Base-by-base conservation (phyloP, 345 rosid genomes). In the Zanthoxylum bungeanum region DNA sequence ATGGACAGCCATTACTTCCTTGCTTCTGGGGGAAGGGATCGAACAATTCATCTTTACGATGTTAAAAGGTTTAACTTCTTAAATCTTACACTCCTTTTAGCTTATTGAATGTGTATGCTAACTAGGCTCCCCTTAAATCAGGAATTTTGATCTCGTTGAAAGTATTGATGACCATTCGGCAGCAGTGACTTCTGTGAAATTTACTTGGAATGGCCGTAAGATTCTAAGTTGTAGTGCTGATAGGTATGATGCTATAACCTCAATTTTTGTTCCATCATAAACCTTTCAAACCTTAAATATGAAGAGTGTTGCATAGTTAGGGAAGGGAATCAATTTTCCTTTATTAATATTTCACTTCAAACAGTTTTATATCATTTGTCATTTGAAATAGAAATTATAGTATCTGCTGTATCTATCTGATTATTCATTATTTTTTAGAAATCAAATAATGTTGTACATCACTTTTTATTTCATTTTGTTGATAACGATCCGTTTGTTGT, bases 191-290 rank as follows among this genome's bases (percentile, higher is more conserved):
- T 85, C 92, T 66, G 92, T 92, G 52, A 83, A 85, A 81, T 84
- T 90, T 71, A 81, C 83, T 78, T 56, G 76, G 70, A 79, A 75
- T 68, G 92, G 89, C 60, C 72, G 44, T 70, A 89, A 85, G 88
- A 74, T 88, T 44, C 59, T 90, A 49, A 92, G 92, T 78, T 90
- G 90, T 78, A 88, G 96, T 80, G 90, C 88, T 27, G 96, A 90
- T 78, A 88, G 98, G 96, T 92, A 80, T 44, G 80, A 65, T 66
- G 34, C 42, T 63, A 12, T 1, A 52, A 21, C 5, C 52, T 73
- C 31, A 24, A 25, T 40, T 53, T 50, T 21, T 34, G 27, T 37
- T 51, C 53, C 57, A 30, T 11, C 8, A 46, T 36, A 37, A 65
- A 22, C 57, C 27, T 74, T 65, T 42, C 22, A 53, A 59, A 36